These are phyloP conservation scores for Amphicarpaea edgeworthii DNA, from an alignment of 306 rosid species.

Conservation along the genomic window DNA sequence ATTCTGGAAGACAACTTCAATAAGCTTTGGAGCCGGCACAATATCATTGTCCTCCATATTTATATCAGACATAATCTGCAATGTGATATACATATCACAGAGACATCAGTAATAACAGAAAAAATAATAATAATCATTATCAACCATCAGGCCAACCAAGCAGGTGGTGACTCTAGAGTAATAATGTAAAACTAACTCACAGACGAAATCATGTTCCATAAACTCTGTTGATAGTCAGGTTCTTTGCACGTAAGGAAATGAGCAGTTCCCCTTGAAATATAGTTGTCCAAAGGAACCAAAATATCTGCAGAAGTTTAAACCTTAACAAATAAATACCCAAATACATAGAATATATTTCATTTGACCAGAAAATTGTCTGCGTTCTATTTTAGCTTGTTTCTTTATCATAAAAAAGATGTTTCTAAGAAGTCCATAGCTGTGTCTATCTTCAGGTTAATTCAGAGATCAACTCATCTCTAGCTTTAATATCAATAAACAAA, in stretches of 20 bases:
- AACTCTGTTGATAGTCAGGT: constrained; percentile 89
- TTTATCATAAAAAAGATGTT: constrained; percentile 22
- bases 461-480: background rate
- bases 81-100: constrained; percentile 28
- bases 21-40: constrained; percentile 93
- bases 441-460: constrained; percentile 11
- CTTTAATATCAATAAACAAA: background rate
- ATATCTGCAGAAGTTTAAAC: constrained; percentile 63
- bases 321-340: constrained; percentile 1
- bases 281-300: constrained; percentile 95
- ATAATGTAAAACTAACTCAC: constrained; percentile 58
- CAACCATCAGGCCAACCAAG: constrained; percentile 26
- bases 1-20: constrained; percentile 87
- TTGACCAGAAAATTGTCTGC: constrained; percentile 11
- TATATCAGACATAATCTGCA: constrained; percentile 79
- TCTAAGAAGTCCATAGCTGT: background rate
- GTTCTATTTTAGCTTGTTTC: background rate
- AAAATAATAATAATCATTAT: background rate
- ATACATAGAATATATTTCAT: constrained; percentile 2
- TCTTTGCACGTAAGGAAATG: constrained; percentile 84
- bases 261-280: constrained; percentile 84
- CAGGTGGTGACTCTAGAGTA: constrained; percentile 22
- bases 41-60: constrained; percentile 91
- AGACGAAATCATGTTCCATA: constrained; percentile 91
- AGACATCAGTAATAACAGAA: constrained; percentile 21